These are phyloP conservation scores for Chytriomyces sp. DNA, from an alignment of 192 early-diverging fungal species.

Conservation along the genomic window DNA sequence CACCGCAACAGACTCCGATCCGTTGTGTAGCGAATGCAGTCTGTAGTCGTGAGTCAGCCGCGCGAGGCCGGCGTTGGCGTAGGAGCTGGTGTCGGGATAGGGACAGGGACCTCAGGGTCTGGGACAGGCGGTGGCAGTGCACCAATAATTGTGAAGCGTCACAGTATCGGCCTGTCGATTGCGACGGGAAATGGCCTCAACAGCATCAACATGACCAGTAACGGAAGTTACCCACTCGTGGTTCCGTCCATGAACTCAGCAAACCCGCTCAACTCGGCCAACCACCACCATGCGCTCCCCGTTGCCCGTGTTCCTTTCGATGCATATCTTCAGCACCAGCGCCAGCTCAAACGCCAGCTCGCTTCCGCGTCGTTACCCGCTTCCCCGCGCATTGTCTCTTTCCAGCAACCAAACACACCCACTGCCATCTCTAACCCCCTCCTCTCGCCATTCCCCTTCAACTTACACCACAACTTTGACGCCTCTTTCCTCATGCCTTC, in stretches of 20 bases:
- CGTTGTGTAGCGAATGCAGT: too few species aligned
- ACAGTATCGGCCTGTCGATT: too few species aligned
- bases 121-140: too few species aligned
- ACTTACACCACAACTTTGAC: not conserved
- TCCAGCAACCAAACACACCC: not conserved
- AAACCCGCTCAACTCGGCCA: not conserved
- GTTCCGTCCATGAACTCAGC: not conserved
- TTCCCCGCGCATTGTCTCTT: not conserved
- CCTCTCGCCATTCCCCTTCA: not conserved
- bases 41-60: too few species aligned
- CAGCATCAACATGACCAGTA: too few species aligned
- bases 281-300: not conserved
- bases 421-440: not conserved
- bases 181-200: too few species aligned
- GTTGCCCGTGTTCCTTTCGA: not conserved
- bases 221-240: too few species aligned
- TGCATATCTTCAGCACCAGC: not conserved
- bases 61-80: too few species aligned
- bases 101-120: too few species aligned
- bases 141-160: too few species aligned
- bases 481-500: not conserved
- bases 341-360: not conserved
- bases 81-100: too few species aligned
- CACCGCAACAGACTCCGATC: too few species aligned
- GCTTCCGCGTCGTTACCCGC: not conserved